Evolutionary conservation across 1,284 basidiomycete species (phyloP), one percentile per base, ranked within the genome.

Genomic region (Stereum hirsutum): DNA sequence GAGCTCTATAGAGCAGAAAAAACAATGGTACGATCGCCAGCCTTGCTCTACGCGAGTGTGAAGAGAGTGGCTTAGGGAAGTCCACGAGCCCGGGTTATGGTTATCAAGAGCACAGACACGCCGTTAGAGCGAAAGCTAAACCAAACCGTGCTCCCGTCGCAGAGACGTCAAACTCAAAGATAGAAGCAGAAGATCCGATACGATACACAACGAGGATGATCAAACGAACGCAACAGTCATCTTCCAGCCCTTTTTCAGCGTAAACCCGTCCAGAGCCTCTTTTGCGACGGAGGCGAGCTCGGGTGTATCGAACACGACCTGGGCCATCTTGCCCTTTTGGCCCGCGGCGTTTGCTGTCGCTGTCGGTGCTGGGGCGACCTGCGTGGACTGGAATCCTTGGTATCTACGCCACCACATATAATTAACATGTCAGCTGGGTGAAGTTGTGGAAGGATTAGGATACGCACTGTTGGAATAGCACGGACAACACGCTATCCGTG

Each of bases 31-130:
- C 36, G 85, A 71, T 34, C 80, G 79, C 89, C 92, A 99, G 41
- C 89, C 87, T 65, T 99, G 95, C 63, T 98, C 95, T 4, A 90
- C 89, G n/a, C n/a, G n/a, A n/a, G n/a, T n/a, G n/a, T n/a, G n/a
- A n/a, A n/a, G n/a, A n/a, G n/a, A n/a, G n/a, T n/a, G n/a, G n/a
- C n/a, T n/a, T n/a, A n/a, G n/a, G n/a, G n/a, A n/a, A n/a, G n/a
- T n/a, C n/a, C n/a, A n/a, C n/a, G n/a, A n/a, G n/a, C n/a, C n/a
- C n/a, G n/a, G n/a, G n/a, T n/a, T n/a, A n/a, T n/a, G n/a, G n/a
- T n/a, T n/a, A n/a, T n/a, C n/a, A n/a, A n/a, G n/a, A n/a, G n/a
- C n/a, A n/a, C n/a, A n/a, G n/a, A n/a, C n/a, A n/a, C n/a, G n/a
- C n/a, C n/a, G n/a, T n/a, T n/a, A n/a, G n/a, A n/a, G n/a, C n/a